Evolutionary conservation across 2,329 filamentous ascomycete genomes (phyloP).

Genomic region (Colletotrichum euphorbiae): DNA sequence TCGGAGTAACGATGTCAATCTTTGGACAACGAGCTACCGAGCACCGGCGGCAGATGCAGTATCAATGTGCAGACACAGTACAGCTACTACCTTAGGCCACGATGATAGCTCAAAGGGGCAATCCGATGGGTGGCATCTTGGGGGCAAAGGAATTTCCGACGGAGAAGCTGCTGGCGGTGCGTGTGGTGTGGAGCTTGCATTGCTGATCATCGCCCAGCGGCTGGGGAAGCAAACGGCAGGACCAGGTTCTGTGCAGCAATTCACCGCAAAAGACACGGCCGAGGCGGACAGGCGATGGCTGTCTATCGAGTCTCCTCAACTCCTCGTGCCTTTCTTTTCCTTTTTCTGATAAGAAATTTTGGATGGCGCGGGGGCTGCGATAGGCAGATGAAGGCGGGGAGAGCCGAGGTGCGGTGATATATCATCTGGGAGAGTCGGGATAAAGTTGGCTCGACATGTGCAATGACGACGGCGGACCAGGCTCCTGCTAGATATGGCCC

Average conservation of each 20-base stretch:
- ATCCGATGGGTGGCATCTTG: constrained; percentile 8
- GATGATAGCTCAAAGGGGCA: constrained; percentile 11
- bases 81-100: neutral
- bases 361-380: constrained; percentile 21
- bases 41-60: constrained; percentile 7
- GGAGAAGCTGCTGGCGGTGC: neutral
- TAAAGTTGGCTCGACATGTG: constrained; percentile 29
- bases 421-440: neutral
- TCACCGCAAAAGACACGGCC: constrained; percentile 10
- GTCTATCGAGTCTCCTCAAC: constrained; percentile 22
- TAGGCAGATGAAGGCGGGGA: constrained; percentile 28
- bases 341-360: constrained; percentile 29
- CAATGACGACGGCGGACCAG: constrained; percentile 19
- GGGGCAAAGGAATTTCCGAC: constrained; percentile 20
- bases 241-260: neutral
- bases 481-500: constrained; percentile 1
- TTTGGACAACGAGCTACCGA: constrained; percentile 14
- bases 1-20: constrained; percentile 17
- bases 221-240: constrained; percentile 10
- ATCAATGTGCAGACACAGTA: neutral
- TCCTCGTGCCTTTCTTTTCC: constrained; percentile 28
- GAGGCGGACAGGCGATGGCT: constrained; percentile 35
- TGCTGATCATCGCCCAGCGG: constrained; percentile 24
- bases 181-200: constrained; percentile 12
- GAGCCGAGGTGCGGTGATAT: constrained; percentile 22